Base-by-base conservation (phyloP, 192 early-diverging fungal genomes). In the Oehlia diaphana region DNA sequence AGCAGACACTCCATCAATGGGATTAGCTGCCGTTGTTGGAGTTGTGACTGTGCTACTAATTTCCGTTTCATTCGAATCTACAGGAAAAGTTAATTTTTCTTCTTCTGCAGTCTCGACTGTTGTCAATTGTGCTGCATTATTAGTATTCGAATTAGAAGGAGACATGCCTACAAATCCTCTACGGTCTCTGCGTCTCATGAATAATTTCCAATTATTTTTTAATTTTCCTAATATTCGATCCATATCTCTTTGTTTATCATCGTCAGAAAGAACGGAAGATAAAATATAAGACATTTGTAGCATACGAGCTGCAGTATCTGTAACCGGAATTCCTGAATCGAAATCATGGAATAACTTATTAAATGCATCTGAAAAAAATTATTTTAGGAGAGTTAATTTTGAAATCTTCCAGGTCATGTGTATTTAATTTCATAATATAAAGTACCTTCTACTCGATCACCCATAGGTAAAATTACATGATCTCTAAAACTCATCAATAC, bases 211-310 rank as follows among this genome's bases (percentile, higher is more conserved):
- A 61, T 87, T 91, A 6, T 81, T 84, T 68, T 88, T 89, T 12
- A 91, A 77, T 63, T 83, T 83, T 1, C 85, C 84, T 13, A 88
- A 81, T 10, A 89, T 85, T 58, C 87, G 69, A 73, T 89, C 89
- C 74, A 90, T 88, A 49, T 84, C 77, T 39, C 79, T 61, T 72
- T 89, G 87, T 42, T 87, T 84, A 6, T 84, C 83, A 62, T 86
- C 85, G 7, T 80, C 82, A 23, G 85, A 86, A 5, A 86, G 85
- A 21, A 88, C 83, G 26, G 88, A 89, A 0, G 88, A 87, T n/a
- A 92, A 63, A 28, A 93, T 78, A 28, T 86, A 89, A 1, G 91
- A 91, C 92, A 93, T 93, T 79, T 93, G 92, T 12, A 93, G 75
- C 87, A 93, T 89, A 19, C 89, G 87, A 61, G 91, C 87, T n/a